Evolutionary conservation across 164 flowering plant species (phyloP).

Genomic region (Saururus chinensis): DNA sequence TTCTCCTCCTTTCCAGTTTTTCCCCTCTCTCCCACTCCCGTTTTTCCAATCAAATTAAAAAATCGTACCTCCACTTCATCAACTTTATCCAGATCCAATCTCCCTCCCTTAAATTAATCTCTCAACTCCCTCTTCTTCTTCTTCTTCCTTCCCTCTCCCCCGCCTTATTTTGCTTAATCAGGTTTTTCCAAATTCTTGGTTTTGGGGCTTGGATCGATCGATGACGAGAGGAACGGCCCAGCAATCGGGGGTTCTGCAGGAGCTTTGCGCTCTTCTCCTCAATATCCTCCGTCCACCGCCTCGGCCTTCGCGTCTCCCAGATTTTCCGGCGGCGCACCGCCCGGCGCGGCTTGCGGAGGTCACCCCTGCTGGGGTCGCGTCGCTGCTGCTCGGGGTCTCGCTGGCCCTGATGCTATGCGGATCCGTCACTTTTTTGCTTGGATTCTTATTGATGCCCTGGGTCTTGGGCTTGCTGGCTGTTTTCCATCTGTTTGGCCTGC

Average conservation of each 20-base stretch:
- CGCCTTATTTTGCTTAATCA: background rate
- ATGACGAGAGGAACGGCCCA: constrained; percentile 29
- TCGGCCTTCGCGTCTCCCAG: constrained; percentile 39
- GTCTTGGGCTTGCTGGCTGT: constrained; percentile 71
- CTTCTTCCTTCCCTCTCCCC: background rate
- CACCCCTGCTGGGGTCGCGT: constrained; percentile 76
- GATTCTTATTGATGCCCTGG: constrained; percentile 96
- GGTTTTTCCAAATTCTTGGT: background rate
- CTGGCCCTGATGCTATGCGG: constrained; percentile 89
- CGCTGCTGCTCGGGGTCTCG: constrained; percentile 76
- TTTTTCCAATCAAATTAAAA: no score
- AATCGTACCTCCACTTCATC: background rate
- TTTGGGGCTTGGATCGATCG: background rate
- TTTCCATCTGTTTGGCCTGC: constrained; percentile 60
- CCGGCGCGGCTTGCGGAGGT: constrained; percentile 22
- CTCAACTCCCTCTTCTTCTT: background rate
- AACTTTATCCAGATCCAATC: background rate
- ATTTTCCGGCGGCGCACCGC: constrained; percentile 8
- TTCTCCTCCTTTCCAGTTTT: no score
- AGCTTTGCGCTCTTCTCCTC: constrained; percentile 58
- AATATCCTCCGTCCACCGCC: constrained; percentile 47
- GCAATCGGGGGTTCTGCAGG: constrained; percentile 53
- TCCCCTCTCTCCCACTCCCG: no score
- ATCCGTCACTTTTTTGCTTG: constrained; percentile 84
- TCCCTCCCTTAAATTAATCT: background rate